Evolutionary conservation across 306 rosid species (phyloP), one percentile per base, ranked within the genome.

Genomic region (Lathyrus tuberosus): DNA sequence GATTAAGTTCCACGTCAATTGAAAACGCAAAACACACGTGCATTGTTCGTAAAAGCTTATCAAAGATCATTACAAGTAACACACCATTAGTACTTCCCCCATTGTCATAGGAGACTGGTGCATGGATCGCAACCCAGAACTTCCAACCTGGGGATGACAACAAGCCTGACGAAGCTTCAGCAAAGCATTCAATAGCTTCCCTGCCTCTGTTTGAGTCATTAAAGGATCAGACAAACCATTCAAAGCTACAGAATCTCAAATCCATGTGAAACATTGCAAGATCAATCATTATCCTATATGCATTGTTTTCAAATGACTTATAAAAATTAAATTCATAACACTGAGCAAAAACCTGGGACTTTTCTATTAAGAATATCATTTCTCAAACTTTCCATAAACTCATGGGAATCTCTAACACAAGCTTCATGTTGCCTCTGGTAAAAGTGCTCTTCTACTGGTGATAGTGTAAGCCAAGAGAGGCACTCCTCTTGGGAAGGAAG

Each of bases 61-160:
- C 26, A 73, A 26, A 44, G 70, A 61, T 47, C 22, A 38, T 67
- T 64, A 72, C 66, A 61, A 35, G 61, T 71, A 54, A 71, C 78
- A 65, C 52, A 93, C 97, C 98, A 81, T 86, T 66, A 93, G 75
- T 84, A 93, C 87, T 81, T 90, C 97, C 83, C 85, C 98, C 97
- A 94, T 94, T 46, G 97, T 88, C 98, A 94, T 94, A 14, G 98
- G 98, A 48, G 92, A 78, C 75, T 88, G 96, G 72, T 94, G 98
- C 76, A 94, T 76, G 75, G 98, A 85, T 24, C 96, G 98, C 83
- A 94, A 78, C 62, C 98, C 97, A 37, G 96, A 90, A 77, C 96
- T 88, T 83, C 98, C 97, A 49, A 94, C 96, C 83, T 90, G 98
- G 71, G 98, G 98, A 67, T 94, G 98, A 79, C 98, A 94, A 79